Evolutionary conservation across 129 eudicot species (phyloP).

Genomic region (Helianthus annuus): DNA sequence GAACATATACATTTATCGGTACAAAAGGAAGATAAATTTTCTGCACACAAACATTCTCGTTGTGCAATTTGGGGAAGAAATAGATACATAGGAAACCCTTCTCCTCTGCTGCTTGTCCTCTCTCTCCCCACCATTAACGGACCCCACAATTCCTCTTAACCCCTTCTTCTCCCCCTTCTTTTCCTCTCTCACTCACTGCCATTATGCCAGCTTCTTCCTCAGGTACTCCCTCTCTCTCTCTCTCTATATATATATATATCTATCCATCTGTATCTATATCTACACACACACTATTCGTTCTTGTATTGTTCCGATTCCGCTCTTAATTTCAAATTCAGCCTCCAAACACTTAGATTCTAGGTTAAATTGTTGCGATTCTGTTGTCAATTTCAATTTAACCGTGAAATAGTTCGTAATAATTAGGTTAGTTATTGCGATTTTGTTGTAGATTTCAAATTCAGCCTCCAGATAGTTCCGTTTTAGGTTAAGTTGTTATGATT

Average conservation of each 20-base stretch:
- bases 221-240: constrained; percentile 43
- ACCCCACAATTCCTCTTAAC: constrained; percentile 49
- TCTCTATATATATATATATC: not conserved
- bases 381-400: too few relatives aligned
- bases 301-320: not conserved
- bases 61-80: constrained; percentile 36
- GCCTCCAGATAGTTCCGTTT: too few relatives aligned
- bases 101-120: constrained; percentile 18
- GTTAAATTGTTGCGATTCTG: too few relatives aligned
- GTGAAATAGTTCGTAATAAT: too few relatives aligned
- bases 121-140: constrained; percentile 39
- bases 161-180: constrained; percentile 41
- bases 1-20: not conserved
- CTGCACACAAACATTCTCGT: constrained; percentile 21
- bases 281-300: not conserved
- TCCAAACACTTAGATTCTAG: too few relatives aligned
- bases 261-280: not conserved
- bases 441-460: too few relatives aligned
- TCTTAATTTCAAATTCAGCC: too few relatives aligned
- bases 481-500: not conserved
- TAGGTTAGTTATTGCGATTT: too few relatives aligned
- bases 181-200: constrained; percentile 36
- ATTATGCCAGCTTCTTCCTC: constrained; percentile 98
- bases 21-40: constrained; percentile 23
- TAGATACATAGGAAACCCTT: constrained; percentile 26